Conservation (phyloP, 176 grass and related monocot genomes). For the Avena insularis region DNA sequence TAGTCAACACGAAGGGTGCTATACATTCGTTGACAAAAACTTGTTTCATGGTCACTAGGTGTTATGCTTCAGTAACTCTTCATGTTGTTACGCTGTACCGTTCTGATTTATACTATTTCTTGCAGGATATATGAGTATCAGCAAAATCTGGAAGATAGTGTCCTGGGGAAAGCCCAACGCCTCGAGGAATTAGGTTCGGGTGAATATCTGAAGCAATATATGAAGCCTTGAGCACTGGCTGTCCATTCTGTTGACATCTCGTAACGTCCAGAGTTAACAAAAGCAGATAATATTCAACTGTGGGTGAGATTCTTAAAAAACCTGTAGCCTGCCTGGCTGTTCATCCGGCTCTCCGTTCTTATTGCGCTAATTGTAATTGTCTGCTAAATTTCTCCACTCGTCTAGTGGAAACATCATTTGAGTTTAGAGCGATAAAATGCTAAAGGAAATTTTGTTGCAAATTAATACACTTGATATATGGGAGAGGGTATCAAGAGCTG, state of each 20-base stretch:
- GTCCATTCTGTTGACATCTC: background rate
- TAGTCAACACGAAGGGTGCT: background rate
- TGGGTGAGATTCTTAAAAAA: background rate
- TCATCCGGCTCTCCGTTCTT: background rate
- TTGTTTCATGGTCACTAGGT: background rate
- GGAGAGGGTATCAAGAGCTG: background rate
- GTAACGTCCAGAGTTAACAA: background rate
- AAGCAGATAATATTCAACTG: background rate
- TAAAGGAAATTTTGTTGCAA: background rate
- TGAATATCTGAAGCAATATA: constrained; percentile 63
- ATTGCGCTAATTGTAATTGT: background rate
- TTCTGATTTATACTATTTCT: constrained; percentile 35
- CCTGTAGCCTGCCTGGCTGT: background rate
- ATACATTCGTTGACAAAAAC: background rate
- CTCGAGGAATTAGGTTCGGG: constrained; percentile 71
- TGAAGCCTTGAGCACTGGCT: constrained; percentile 34
- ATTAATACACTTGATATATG: background rate
- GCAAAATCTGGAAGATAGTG: constrained; percentile 62
- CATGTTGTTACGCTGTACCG: background rate
- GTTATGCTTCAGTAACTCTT: background rate
- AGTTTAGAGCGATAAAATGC: background rate
- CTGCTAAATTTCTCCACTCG: background rate
- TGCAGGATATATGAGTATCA: constrained; percentile 62
- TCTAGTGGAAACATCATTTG: background rate
- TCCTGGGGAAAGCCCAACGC: constrained; percentile 74